Base-by-base conservation (phyloP, 2,329 filamentous ascomycete species). In the Aspergillus caelatus region DNA sequence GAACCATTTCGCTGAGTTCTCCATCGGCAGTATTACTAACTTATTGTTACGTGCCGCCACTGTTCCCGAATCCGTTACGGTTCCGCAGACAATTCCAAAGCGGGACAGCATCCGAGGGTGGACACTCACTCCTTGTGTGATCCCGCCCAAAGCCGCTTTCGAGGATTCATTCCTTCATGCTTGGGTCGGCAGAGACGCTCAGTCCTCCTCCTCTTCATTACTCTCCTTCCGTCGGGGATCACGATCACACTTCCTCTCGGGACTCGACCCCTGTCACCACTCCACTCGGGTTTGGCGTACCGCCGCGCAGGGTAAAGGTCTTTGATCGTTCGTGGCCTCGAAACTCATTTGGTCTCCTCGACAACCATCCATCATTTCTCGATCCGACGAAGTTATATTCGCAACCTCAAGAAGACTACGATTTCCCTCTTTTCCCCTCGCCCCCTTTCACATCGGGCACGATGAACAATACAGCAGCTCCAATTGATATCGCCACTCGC, bases 401-500 rank as follows among this genome's bases (percentile, higher is more conserved):
- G 26, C 19, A 52, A 9, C 16, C 68, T 41, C 72, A 78, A 48
- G 72, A 77, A 63, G 73, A 78, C 62, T 68, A 71, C 34, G 71
- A 74, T 50, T 79, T 79, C 58, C 76, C 78, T 62, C 74, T 81
- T 56, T 82, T 81, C 66, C 70, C 74, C 61, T 75, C 74, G 60
- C 75, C 75, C 58, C 72, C 75, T 62, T 65, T 73, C 50, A 63
- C 66, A 54, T 65, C 68, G 59, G 68, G 66, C 77, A 79, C 73
- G 70, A 87, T 87, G 85, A 82, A 82, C 65, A 81, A 81, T 67
- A 75, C 80, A 60, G 82, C 85, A 65, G 79, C 82, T 63, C 86
- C 87, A 53, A 86, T 89, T 75, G 84, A 89, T 74, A 88, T 89
- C 72, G 79, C 84, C 71, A 81, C 83, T 73, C 83, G 82, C 71